Base-by-base conservation (phyloP, 208 protist genomes). In the Crithidia fasciculata region DNA sequence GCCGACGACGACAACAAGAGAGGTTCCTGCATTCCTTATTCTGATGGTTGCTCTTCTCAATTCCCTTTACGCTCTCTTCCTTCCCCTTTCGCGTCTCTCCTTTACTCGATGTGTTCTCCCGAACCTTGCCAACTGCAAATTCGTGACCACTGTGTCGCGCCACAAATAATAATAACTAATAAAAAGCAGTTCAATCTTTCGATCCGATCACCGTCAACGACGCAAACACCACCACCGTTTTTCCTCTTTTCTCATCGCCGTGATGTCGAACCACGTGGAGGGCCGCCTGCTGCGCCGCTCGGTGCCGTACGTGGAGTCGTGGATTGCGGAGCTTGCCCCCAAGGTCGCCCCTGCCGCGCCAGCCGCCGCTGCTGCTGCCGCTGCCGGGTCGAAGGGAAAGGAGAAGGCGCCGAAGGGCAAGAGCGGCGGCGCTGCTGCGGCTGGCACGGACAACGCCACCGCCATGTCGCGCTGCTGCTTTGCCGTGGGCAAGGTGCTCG, bases 391-490 rank as follows among this genome's bases (percentile, higher is more conserved):
- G 60, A 81, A 80, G 49, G 52, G 61, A 13, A 68, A 73, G 54
- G 67, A 44, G 52, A 76, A 73, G 52, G 58, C n/a, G 16, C 57
- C 64, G 67, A 70, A 71, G 61, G 74, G 37, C 4, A 80, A 59
- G 18, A 72, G 58, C 58, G 63, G 72, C 45, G 63, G 49, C 63
- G 69, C 58, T 19, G 73, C 67, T 19, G 18, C 76, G 47, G 56
- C 81, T 10, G 68, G 47, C 10, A 54, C 41, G 36, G 69, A 66
- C 37, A 78, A 70, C 8, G 82, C 78, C 28, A 93, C 84, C 49
- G 76, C 89, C 64, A 96, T 94, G 89, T 95, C 91, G 47, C 81
- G 82, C 49, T 92, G 92, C 80, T 88, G 82, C 77, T 92, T 98
- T 55, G 82, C 86, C 8, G 76, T 98, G 15, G 96, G 94, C 47